Evolutionary conservation across 495 filamentous ascomycete genomes (phyloP), one percentile per base, ranked within the genome.

Genomic region (Aspergillus bertholletiae): DNA sequence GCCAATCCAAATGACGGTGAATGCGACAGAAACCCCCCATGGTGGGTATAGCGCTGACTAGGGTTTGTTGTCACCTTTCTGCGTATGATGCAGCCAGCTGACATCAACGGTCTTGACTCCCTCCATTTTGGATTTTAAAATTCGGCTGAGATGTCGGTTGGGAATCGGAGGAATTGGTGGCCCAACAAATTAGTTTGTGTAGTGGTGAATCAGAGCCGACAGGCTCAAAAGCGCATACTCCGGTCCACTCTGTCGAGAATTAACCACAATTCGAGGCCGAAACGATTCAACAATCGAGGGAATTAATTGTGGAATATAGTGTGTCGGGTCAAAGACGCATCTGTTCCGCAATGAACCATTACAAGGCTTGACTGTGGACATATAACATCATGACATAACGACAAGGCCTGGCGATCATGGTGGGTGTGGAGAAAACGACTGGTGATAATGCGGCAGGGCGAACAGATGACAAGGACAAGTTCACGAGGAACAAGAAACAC

Each of bases 21-120:
- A 20, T 40, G 3, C 30, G 13, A 8, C 30, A 30, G n/a, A 15
- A 28, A 12, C 5, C 27, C 27, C 43, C 17, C 43, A 54, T 8
- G 23, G 20, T 15, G 3, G 27, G 6, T 7, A 35, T 9, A 20
- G 21, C 5, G 48, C 15, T 48, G 23, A 54, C 12, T 32, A 35
- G 34, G 24, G 17, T 39, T 49, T 28, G 34, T 13, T 64, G 76
- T 73, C 61, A 79, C 84, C 82, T 82, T 77, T 83, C 49, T 80
- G 81, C 41, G 84, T 79, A 61, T 85, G 83, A 69, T 87, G 84
- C 45, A 87, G 77, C 84, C 84, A 88, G 69, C 77, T 82, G 52
- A 88, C 84, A 70, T 88, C 84, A 49, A 88, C 81, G 20, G 84
- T 84, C 64, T 86, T 79, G 55, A 84, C 76, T 34, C 75, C 77